Evolutionary conservation across 148 eudicot genomes (phyloP).

Genomic region (Bassia scoparia): DNA sequence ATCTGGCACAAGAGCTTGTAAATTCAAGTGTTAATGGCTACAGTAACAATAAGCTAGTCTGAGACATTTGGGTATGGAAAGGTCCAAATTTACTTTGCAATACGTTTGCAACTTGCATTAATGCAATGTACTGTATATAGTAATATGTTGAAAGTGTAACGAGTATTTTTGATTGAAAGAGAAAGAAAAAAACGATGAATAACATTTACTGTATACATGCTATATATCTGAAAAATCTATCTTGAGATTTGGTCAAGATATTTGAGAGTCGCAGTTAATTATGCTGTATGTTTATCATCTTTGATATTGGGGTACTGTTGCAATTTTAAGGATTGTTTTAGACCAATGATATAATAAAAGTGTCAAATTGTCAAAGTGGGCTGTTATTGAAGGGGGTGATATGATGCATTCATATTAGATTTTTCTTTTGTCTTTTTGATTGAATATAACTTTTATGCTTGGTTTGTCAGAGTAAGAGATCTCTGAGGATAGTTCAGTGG

Average conservation of each 20-base stretch:
- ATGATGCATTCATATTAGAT: background rate
- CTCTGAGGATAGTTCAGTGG: constrained; percentile 58
- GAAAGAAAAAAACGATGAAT: too few relatives aligned
- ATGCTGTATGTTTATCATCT: background rate
- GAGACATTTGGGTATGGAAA: background rate
- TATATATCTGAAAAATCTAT: too few relatives aligned
- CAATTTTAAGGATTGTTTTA: background rate
- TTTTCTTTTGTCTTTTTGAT: background rate
- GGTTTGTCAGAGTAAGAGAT: constrained; percentile 46
- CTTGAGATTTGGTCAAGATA: too few relatives aligned
- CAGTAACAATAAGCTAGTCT: too few relatives aligned
- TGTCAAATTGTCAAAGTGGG: background rate
- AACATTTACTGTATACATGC: too few relatives aligned
- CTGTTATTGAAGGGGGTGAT: background rate
- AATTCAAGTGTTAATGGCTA: too few relatives aligned
- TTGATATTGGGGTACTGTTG: background rate
- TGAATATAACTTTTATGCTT: constrained; percentile 5
- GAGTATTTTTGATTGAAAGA: too few relatives aligned
- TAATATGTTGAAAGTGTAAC: background rate
- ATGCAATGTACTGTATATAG: too few relatives aligned
- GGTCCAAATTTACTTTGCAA: too few relatives aligned
- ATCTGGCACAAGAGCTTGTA: too few relatives aligned
- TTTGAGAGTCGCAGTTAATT: too few relatives aligned
- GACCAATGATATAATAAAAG: background rate
- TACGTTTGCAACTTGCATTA: too few relatives aligned